These are phyloP conservation scores for Ligustrum vulgare DNA, from an alignment of 257 asterid species.

Conservation along the genomic window DNA sequence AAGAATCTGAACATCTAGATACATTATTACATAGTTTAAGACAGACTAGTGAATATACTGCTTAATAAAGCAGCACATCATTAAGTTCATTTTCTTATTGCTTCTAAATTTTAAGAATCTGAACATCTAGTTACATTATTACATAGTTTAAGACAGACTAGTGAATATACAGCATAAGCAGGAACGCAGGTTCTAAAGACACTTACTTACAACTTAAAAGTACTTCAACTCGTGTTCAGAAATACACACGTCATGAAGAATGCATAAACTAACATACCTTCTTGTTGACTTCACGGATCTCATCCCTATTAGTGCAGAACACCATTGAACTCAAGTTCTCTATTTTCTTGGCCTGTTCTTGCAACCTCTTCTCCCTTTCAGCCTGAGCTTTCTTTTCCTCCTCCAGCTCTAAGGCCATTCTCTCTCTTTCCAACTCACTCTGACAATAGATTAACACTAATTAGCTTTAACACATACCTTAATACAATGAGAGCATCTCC, in stretches of 20 bases:
- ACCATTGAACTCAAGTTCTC: constrained; percentile 94
- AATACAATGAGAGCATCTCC: constrained; percentile 24
- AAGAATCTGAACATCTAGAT: neutral
- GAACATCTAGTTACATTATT: neutral
- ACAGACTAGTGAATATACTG: neutral
- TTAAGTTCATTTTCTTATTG: constrained; percentile 6
- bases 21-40: neutral
- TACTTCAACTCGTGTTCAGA: constrained; percentile 8
- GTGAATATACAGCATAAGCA: neutral
- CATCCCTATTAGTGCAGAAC: constrained; percentile 70
- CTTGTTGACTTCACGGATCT: constrained; percentile 49
- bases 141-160: neutral
- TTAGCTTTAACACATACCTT: constrained; percentile 5
- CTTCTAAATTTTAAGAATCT: constrained; percentile 4
- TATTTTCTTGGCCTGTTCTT: constrained; percentile 89
- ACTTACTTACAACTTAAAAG: neutral
- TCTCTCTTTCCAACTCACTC: constrained; percentile 97
- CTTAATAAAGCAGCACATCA: neutral
- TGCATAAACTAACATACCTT: constrained; percentile 48
- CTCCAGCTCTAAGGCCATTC: constrained; percentile 91
- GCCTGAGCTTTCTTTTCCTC: constrained; percentile 97
- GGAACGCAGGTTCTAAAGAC: neutral
- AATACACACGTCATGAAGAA: constrained; percentile 8
- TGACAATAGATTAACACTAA: constrained; percentile 27
- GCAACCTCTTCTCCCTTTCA: constrained; percentile 80